Conservation (phyloP, 176 grass and related monocot genomes). For the Tillandsia leiboldiana region DNA sequence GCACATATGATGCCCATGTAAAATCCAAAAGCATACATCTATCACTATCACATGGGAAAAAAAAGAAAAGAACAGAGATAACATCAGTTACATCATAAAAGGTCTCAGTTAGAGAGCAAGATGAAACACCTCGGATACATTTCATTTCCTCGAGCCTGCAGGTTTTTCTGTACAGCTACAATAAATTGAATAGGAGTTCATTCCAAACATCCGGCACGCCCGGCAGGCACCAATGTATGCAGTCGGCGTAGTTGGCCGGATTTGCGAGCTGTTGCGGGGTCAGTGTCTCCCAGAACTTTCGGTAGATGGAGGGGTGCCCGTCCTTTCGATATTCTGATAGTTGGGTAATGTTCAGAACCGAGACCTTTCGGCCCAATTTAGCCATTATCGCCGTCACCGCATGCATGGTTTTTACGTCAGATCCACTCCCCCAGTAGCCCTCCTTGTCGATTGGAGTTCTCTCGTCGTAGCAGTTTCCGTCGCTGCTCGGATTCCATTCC, state of each 20-base stretch:
- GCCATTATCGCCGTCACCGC: constrained; percentile 6
- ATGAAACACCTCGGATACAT: background rate
- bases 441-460: background rate
- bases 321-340: constrained; percentile 14
- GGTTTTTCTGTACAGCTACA: background rate
- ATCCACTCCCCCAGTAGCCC: constrained; percentile 15
- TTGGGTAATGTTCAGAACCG: constrained; percentile 10
- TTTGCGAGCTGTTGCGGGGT: constrained; percentile 10
- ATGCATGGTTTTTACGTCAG: constrained; percentile 6
- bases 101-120: too few species aligned
- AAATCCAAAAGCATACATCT: too few species aligned
- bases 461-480: constrained; percentile 15
- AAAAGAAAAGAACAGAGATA: too few species aligned
- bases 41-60: too few species aligned
- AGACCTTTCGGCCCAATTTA: background rate
- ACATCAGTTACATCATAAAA: too few species aligned
- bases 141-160: background rate
- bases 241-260: constrained; percentile 15
- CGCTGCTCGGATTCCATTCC: constrained; percentile 13
- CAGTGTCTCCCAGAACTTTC: constrained; percentile 10
- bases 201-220: constrained; percentile 15
- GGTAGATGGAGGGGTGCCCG: constrained; percentile 12
- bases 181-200: constrained; percentile 12
- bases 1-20: too few species aligned
- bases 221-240: constrained; percentile 18